Evolutionary conservation across 495 filamentous ascomycete species (phyloP).

Genomic region (Lentithecium fluviatile): DNA sequence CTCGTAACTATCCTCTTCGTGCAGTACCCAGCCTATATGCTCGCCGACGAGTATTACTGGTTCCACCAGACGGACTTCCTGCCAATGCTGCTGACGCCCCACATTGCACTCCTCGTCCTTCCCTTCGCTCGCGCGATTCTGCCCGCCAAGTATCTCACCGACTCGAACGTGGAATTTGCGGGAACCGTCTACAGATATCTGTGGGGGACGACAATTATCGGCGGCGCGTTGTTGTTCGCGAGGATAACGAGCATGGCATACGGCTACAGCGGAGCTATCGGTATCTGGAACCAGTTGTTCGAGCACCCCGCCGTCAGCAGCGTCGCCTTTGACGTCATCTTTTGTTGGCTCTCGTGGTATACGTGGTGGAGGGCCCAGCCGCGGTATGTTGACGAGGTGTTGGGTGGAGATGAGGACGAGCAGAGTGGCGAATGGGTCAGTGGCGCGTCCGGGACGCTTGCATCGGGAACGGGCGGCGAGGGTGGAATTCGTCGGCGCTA

Average conservation of each 20-base stretch:
- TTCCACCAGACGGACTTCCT: slow-evolving; percentile 18
- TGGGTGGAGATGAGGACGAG: background rate
- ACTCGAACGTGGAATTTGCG: slow-evolving; percentile 5
- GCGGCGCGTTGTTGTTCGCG: slow-evolving; percentile 5
- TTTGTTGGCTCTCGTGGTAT: slow-evolving; percentile 32
- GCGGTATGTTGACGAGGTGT: background rate
- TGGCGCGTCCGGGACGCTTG: background rate
- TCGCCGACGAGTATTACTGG: slow-evolving; percentile 19
- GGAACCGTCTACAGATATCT: slow-evolving; percentile 12
- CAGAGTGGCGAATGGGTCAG: background rate
- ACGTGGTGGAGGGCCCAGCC: slow-evolving; percentile 18
- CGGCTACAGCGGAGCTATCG: slow-evolving; percentile 15
- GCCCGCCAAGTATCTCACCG: slow-evolving; percentile 12
- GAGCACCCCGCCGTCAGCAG: slow-evolving; percentile 40
- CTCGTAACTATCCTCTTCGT: slow-evolving; percentile 13
- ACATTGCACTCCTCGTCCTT: slow-evolving; percentile 27
- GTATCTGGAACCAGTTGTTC: slow-evolving; percentile 18
- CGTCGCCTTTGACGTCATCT: slow-evolving; percentile 38
- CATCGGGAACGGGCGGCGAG: background rate
- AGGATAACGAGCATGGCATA: slow-evolving; percentile 1
- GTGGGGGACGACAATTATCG: slow-evolving; percentile 9
- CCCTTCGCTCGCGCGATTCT: slow-evolving; percentile 20
- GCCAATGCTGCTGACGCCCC: slow-evolving; percentile 25
- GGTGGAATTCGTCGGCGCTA: background rate
- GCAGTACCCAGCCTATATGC: slow-evolving; percentile 6